Percentiles rank a stretch among this genome's conserved stretches.
Evolutionary conservation across 106 monocot genomes (phyloP).

Genomic region (Acorus calamus): DNA sequence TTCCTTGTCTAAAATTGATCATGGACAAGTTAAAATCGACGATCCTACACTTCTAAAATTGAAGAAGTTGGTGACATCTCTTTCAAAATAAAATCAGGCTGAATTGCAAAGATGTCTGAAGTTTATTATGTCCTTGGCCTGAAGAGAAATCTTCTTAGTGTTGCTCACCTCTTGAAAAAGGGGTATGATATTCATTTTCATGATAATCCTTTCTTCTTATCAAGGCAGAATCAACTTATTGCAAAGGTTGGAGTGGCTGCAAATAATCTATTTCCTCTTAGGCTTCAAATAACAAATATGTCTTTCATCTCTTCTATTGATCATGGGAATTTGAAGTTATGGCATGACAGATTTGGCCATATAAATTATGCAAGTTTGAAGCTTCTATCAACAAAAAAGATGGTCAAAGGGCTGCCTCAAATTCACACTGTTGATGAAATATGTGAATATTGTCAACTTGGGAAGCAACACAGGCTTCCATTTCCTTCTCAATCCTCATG

Average conservation of each 20-base stretch:
- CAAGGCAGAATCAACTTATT: not conserved
- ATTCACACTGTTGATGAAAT: not conserved
- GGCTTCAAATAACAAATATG: not conserved
- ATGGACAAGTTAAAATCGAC: too few species aligned
- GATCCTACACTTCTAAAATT: too few species aligned
- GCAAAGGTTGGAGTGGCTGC: constrained; percentile 2
- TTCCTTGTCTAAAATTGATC: too few species aligned
- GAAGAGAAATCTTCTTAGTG: not conserved
- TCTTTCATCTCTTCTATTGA: not conserved
- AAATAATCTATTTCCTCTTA: constrained; percentile 2
- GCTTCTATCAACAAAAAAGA: too few species aligned
- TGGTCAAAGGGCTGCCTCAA: too few species aligned
- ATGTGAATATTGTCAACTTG: constrained; percentile 4
- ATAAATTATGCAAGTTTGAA: too few species aligned
- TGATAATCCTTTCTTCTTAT: not conserved
- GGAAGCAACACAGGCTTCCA: constrained; percentile 4
- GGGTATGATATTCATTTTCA: constrained; percentile 2
- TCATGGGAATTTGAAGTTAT: not conserved
- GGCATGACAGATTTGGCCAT: too few species aligned
- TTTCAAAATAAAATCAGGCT: not conserved
- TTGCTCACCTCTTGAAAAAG: not conserved
- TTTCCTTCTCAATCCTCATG: not conserved
- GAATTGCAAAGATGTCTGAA: not conserved
- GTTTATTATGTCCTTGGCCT: not conserved
- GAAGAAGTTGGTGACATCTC: not conserved